These are phyloP conservation scores for Beta lomatogona DNA, from an alignment of 179 eudicot genomes.

Conservation along the genomic window DNA sequence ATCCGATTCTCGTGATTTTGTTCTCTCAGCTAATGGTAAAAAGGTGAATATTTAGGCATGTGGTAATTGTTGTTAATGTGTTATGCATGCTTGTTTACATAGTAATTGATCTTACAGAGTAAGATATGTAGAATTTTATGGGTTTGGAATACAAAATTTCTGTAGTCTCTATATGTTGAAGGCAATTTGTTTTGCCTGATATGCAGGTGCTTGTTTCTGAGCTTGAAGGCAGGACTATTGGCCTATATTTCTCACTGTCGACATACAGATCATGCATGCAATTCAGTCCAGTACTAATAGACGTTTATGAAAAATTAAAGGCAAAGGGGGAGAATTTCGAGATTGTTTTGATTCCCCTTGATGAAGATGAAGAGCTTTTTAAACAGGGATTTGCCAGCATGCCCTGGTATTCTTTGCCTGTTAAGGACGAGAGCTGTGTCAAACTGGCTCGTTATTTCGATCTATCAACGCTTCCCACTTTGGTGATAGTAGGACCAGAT, in stretches of 20 bases:
- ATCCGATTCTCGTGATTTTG: slow-evolving; percentile 57
- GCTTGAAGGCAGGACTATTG: slow-evolving; percentile 75
- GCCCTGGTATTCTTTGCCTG: slow-evolving; percentile 71
- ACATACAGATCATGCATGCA: slow-evolving; percentile 36
- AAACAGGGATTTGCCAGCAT: slow-evolving; percentile 40
- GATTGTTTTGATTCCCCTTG: slow-evolving; percentile 73
- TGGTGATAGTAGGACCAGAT: slow-evolving; percentile 66
- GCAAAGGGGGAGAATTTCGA: slow-evolving; percentile 57
- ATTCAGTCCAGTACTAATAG: slow-evolving; percentile 50
- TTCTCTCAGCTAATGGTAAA: slow-evolving; percentile 50
- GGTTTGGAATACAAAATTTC: not conserved
- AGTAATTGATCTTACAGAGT: not conserved
- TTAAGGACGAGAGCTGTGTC: slow-evolving; percentile 54
- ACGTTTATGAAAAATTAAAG: slow-evolving; percentile 55
- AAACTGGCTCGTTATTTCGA: slow-evolving; percentile 67
- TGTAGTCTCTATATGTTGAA: not conserved
- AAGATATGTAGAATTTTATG: not conserved
- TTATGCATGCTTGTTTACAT: not conserved
- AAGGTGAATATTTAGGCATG: slow-evolving; percentile 35
- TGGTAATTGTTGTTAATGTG: not conserved
- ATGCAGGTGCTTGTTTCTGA: slow-evolving; percentile 63
- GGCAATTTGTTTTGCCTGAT: slow-evolving; percentile 12
- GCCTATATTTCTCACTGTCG: slow-evolving; percentile 57
- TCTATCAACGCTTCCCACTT: slow-evolving; percentile 53
- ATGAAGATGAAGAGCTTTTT: slow-evolving; percentile 57